Base-by-base conservation (phyloP, 2,329 filamentous ascomycete species). In the Penicillium sp. region DNA sequence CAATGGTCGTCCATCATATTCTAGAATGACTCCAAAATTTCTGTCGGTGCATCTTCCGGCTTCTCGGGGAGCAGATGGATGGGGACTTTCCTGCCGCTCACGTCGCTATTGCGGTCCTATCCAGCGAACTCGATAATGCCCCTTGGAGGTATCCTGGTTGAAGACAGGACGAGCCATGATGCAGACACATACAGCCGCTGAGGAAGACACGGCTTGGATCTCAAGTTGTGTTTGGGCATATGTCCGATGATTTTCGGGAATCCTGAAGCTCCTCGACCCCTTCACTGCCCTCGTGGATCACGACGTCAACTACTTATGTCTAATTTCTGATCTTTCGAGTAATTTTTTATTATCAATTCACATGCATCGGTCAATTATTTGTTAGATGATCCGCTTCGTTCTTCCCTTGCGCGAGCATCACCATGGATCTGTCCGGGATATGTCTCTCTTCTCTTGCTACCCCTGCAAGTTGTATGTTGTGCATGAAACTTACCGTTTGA, bases 181-280 rank as follows among this genome's bases (percentile, higher is more conserved):
- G 28, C 77, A 76, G n/a, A 77, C 61, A 54, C 70, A 72, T 1
- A 70, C 72, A 1, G 65, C 70, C 38, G 65, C 71, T 13, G 75
- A 59, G 2, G 73, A 76, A 2, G 74, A 78, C 6, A 77, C 62
- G 76, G 76, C 77, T 56, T 75, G 75, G 63, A 81, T 75, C n/a
- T 78, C 77, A 10, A 60, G 46, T 51, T 81, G 75, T 3, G 73
- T 69, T 57, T 75, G 71, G 6, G 78, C 72, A 43, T 13, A 30
- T 30, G 26, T 46, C 28, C 52, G 52, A 46, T 35, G 14, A 46
- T 35, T 45, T 16, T 55, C 52, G 52, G 52, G 30, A 42, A 37
- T 45, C 14, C 1, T 45, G 40, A 37, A 38, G 49, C 30, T 37
- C 26, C 26, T 52, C 35, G 33, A 33, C 46, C 26, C 1, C 14